phyloP scores from a whole-genome alignment of 2,329 filamentous ascomycete genomes.

The Ophiostoma sp. region DNA sequence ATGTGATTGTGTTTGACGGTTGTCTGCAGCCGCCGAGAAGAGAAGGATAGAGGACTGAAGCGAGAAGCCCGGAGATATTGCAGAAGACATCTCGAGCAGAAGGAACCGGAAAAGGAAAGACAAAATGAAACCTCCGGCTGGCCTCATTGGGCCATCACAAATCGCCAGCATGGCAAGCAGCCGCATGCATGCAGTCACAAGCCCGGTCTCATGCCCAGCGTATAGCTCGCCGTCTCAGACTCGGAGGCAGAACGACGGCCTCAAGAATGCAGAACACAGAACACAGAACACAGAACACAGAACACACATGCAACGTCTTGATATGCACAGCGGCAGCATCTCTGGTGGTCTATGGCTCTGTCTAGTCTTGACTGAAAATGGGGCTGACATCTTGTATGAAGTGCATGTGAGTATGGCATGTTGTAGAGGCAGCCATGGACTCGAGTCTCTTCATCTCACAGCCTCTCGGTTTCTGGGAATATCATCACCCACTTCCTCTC shows the following conservation, averaged over 20 bases:
- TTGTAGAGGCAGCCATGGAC: no score
- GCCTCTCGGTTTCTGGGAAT: no score
- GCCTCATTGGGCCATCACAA: not conserved
- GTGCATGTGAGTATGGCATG: no score
- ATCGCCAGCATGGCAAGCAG: not conserved
- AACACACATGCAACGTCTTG: no score
- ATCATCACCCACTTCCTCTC: no score
- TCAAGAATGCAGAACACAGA: no score
- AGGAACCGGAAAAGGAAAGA: not conserved
- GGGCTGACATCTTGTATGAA: not conserved
- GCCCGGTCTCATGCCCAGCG: not conserved
- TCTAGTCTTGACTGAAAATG: no score
- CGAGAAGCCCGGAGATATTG: not conserved
- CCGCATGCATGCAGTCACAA: not conserved
- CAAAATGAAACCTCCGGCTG: not conserved
- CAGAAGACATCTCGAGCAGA: not conserved
- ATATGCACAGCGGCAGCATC: no score
- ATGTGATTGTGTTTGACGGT: not conserved
- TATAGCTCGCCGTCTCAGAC: not conserved
- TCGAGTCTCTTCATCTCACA: no score
- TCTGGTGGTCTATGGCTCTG: no score
- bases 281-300: no score
- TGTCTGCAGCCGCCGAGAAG: not conserved
- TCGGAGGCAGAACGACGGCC: not conserved
- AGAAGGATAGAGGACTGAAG: not conserved